Conservation (phyloP, 2,329 filamentous ascomycete species). For the Chrysosporium queenslandicum region DNA sequence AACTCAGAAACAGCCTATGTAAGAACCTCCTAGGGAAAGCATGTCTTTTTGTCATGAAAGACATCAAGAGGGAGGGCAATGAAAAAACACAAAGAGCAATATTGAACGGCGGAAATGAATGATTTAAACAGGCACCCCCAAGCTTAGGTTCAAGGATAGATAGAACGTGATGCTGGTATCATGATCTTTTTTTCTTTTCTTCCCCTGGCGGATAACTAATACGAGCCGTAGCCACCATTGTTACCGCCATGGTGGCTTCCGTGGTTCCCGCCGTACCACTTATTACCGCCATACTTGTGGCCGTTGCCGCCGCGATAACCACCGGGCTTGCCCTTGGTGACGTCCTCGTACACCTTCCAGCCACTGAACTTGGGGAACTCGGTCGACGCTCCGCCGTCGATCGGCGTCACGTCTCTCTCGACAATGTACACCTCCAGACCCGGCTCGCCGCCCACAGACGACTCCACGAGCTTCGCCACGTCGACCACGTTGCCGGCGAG, state of each 20-base stretch:
- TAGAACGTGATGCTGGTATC: no score
- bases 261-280: neutral
- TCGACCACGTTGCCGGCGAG: slow-evolving; percentile 16
- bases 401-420: slow-evolving; percentile 18
- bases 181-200: neutral
- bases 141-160: no score
- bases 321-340: slow-evolving; percentile 13
- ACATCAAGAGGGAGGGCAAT: no score
- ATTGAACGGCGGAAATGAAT: no score
- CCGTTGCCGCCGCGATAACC: neutral
- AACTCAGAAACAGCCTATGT: no score
- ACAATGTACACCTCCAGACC: slow-evolving; percentile 15
- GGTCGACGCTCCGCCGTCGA: neutral
- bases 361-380: slow-evolving; percentile 12
- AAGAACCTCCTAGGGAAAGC: no score
- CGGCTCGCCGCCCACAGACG: slow-evolving; percentile 10
- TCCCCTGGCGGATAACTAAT: neutral
- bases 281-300: neutral
- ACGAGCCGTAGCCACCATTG: neutral
- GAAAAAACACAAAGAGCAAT: no score
- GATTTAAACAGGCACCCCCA: no score
- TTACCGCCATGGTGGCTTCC: neutral
- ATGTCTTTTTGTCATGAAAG: no score
- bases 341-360: slow-evolving; percentile 9
- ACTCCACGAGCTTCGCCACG: slow-evolving; percentile 15